Conservation (phyloP, 1,284 basidiomycete genomes). For the Leccinum solheimii region DNA sequence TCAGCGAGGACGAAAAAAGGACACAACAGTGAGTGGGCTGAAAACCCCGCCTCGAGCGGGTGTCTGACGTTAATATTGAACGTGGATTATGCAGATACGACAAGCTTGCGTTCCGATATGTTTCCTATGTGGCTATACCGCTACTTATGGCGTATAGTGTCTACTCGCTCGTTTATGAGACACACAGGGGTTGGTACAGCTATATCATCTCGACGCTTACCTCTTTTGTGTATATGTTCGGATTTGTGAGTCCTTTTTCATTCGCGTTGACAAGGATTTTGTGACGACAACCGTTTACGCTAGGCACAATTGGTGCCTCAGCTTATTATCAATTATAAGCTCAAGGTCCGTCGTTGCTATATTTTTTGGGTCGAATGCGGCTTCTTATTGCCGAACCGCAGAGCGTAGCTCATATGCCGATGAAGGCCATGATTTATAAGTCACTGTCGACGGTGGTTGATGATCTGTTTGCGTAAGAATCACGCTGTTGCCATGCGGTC, state of each 20-base stretch:
- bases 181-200: constrained; percentile 93
- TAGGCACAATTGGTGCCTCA: constrained; percentile 90
- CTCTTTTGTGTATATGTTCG: constrained; percentile 94
- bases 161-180: constrained; percentile 88
- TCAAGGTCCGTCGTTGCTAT: constrained; percentile 62
- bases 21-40: constrained; percentile 82
- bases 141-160: constrained; percentile 82
- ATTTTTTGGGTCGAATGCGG: constrained; percentile 11
- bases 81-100: constrained; percentile 59
- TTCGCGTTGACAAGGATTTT: constrained; percentile 6
- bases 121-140: constrained; percentile 85
- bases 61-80: constrained; percentile 16
- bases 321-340: constrained; percentile 94
- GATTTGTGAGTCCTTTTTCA: constrained; percentile 70
- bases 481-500: constrained; percentile 16
- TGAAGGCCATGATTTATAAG: constrained; percentile 98
- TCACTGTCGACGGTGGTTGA: constrained; percentile 88
- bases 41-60: not conserved
- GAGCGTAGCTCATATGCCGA: constrained; percentile 91
- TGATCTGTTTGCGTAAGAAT: constrained; percentile 83
- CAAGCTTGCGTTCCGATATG: constrained; percentile 86
- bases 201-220: constrained; percentile 88
- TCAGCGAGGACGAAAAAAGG: constrained; percentile 93
- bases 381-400: constrained; percentile 35
- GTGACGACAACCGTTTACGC: constrained; percentile 22